These are phyloP conservation scores for Verticillium dahliae DNA, from an alignment of 2,329 filamentous ascomycete genomes.

Conservation along the genomic window DNA sequence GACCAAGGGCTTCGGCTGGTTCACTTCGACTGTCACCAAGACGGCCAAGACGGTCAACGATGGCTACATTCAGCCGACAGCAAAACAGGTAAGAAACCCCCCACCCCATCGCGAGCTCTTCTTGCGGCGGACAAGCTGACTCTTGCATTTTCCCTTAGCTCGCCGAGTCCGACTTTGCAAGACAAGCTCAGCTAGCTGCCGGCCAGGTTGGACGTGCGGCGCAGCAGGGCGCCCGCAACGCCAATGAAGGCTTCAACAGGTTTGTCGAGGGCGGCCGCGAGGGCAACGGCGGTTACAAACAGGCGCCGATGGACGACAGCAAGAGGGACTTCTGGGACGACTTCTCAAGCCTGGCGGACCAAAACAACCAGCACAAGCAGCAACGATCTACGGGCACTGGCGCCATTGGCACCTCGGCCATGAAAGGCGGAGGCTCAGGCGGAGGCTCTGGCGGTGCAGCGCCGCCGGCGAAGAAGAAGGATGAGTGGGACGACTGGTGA, in stretches of 20 bases:
- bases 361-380: slow-evolving; percentile 33
- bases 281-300: slow-evolving; percentile 21
- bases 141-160: slow-evolving; percentile 42
- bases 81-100: slow-evolving; percentile 61
- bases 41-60: slow-evolving; percentile 89
- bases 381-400: slow-evolving; percentile 27
- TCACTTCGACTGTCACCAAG: slow-evolving; percentile 80
- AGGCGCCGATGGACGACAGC: slow-evolving; percentile 48
- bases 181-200: slow-evolving; percentile 54
- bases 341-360: slow-evolving; percentile 66
- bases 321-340: slow-evolving; percentile 89
- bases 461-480: slow-evolving; percentile 31
- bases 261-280: slow-evolving; percentile 74
- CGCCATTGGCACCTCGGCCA: slow-evolving; percentile 53
- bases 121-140: not conserved
- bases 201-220: slow-evolving; percentile 62
- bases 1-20: slow-evolving; percentile 92
- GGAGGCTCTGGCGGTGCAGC: slow-evolving; percentile 23
- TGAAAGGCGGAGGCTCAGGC: slow-evolving; percentile 46
- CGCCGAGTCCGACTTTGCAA: slow-evolving; percentile 71
- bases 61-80: slow-evolving; percentile 85
- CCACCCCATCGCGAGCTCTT: no score
- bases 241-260: slow-evolving; percentile 72
- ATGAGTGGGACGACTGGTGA: slow-evolving; percentile 62
- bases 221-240: slow-evolving; percentile 64